Conservation (phyloP, 345 rosid species). For the Linum trigynum region DNA sequence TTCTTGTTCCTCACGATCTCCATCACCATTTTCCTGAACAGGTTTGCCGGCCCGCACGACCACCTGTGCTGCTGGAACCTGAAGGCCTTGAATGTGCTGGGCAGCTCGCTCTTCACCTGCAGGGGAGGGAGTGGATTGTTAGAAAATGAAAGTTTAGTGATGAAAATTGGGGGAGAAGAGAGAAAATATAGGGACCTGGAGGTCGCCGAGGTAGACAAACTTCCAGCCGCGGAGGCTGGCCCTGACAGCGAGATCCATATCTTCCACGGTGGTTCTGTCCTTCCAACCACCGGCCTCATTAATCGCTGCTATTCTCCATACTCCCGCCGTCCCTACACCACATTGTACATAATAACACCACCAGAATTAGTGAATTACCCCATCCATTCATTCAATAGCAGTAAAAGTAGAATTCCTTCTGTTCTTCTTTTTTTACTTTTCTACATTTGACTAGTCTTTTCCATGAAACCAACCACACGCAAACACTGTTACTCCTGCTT, state of each 20-base stretch:
- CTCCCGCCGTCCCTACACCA: conserved; percentile 90
- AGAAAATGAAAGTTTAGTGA: too few relatives aligned
- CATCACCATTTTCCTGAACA: conserved; percentile 97
- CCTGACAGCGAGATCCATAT: conserved; percentile 98
- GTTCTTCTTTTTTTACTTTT: background rate
- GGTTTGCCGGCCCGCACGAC: conserved; percentile 99
- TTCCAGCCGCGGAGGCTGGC: conserved; percentile 97
- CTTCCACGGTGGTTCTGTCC: conserved; percentile 97
- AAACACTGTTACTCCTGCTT: too few relatives aligned
- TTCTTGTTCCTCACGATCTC: conserved; percentile 75
- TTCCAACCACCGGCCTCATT: conserved; percentile 99
- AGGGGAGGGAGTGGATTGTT: too few relatives aligned
- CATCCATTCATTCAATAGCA: background rate
- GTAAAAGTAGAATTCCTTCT: background rate
- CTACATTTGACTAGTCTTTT: background rate
- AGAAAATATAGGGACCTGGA: conserved; percentile 43
- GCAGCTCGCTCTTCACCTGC: conserved; percentile 97
- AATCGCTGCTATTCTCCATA: conserved; percentile 97
- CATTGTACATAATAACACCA: background rate
- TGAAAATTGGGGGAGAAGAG: too few relatives aligned
- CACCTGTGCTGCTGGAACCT: conserved; percentile 98
- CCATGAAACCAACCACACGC: too few relatives aligned
- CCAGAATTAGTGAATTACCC: too few relatives aligned
- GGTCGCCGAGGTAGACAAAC: conserved; percentile 96
- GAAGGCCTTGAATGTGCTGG: conserved; percentile 98